Conservation (phyloP, 1,139 yeast species). For the Magnusiomyces paraingens region DNA sequence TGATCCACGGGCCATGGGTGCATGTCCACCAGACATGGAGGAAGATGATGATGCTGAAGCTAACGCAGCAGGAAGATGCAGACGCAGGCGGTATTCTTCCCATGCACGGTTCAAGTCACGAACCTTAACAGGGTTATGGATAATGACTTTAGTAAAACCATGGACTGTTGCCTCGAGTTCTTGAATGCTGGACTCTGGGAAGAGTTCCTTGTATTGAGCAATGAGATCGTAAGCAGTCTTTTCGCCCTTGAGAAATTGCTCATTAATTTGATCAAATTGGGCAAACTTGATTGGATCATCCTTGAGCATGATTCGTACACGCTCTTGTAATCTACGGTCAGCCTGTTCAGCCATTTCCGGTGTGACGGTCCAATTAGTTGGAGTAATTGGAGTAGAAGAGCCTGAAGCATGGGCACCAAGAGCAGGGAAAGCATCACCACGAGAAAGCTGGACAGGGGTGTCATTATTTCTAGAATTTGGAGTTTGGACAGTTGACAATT, state of each 20-base stretch:
- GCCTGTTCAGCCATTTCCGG: conserved; percentile 43
- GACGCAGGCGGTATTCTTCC: conserved; percentile 16
- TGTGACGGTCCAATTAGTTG: conserved; percentile 28
- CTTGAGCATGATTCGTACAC: conserved; percentile 56
- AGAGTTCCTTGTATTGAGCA: conserved; percentile 47
- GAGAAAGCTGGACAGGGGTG: not conserved
- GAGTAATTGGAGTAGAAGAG: conserved; percentile 2
- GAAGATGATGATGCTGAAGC: not conserved
- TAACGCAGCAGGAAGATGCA: conserved; percentile 11
- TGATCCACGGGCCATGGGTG: no score
- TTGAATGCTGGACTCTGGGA: conserved; percentile 33
- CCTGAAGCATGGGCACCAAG: conserved; percentile 21
- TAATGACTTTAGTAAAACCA: conserved; percentile 40
- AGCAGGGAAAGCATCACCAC: conserved; percentile 24
- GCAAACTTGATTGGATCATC: conserved; percentile 45
- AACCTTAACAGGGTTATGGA: conserved; percentile 8
- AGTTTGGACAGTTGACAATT: conserved; percentile 47
- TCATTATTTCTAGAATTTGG: conserved; percentile 8
- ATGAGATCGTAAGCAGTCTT: conserved; percentile 47
- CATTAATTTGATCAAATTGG: conserved; percentile 47
- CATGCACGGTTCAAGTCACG: conserved; percentile 14
- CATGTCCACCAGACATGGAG: no score
- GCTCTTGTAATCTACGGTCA: conserved; percentile 64
- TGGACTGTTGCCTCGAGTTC: conserved; percentile 44
- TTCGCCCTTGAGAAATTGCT: conserved; percentile 42